Evolutionary conservation across 2,329 filamentous ascomycete species (phyloP).

Genomic region (Alternaria ethzedia): DNA sequence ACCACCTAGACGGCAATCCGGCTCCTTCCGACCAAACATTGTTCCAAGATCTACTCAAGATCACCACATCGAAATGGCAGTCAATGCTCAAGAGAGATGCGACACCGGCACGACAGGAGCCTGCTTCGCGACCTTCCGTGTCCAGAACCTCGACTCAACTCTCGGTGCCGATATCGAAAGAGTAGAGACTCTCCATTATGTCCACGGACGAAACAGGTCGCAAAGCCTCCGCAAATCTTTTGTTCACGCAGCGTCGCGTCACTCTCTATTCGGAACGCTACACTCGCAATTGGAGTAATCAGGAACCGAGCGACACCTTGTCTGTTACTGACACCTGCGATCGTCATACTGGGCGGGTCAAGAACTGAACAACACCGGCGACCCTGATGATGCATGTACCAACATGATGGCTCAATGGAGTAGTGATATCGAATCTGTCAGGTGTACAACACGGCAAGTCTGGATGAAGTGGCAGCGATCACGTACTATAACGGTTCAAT

Average conservation of each 20-base stretch:
- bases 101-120: background rate
- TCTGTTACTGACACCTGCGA: background rate
- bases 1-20: slow-evolving; percentile 34
- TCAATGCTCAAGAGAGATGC: slow-evolving; percentile 19
- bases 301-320: background rate
- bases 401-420: background rate
- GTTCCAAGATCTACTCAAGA: slow-evolving; percentile 28
- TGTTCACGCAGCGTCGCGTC: slow-evolving; percentile 50
- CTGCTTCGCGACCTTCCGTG: slow-evolving; percentile 32
- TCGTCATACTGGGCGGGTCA: background rate
- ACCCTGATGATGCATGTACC: background rate
- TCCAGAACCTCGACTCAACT: slow-evolving; percentile 45
- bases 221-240: slow-evolving; percentile 27
- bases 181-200: slow-evolving; percentile 1
- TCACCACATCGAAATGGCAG: slow-evolving; percentile 29
- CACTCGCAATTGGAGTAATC: background rate
- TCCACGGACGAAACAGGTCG: background rate
- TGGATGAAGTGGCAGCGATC: background rate
- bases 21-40: slow-evolving; percentile 25
- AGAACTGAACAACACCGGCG: background rate
- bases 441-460: background rate
- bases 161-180: slow-evolving; percentile 47
- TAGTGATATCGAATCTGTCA: background rate
- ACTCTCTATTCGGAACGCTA: background rate
- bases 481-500: background rate